These are phyloP conservation scores for Gynandropsis gynandra DNA, from an alignment of 345 rosid species.

Conservation along the genomic window DNA sequence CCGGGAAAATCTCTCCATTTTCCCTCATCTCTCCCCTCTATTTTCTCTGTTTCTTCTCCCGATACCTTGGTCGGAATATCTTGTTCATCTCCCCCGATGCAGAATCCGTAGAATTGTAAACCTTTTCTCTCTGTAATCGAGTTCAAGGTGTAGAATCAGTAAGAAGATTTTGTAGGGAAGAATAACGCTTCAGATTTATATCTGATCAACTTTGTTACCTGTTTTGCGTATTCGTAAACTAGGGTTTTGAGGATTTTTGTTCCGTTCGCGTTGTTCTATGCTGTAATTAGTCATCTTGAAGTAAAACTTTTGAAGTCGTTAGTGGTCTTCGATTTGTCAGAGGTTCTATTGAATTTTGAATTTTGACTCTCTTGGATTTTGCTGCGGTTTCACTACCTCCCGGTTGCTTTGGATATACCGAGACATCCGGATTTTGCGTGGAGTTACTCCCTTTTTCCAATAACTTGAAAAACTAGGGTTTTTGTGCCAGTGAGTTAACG, in stretches of 20 bases:
- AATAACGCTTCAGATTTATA: slow-evolving; percentile 1
- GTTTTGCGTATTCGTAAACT: neutral
- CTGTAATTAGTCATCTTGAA: neutral
- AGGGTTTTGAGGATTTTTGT: neutral
- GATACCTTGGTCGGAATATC: neutral
- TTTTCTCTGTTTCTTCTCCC: neutral
- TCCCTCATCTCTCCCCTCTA: neutral
- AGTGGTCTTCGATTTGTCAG: neutral
- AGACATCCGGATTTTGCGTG: neutral
- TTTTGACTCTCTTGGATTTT: slow-evolving; percentile 1
- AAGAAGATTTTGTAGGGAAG: neutral
- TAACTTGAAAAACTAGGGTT: too few species aligned
- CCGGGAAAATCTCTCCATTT: slow-evolving; percentile 8
- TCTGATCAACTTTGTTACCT: neutral
- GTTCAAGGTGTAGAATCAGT: neutral
- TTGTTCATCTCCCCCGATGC: slow-evolving; percentile 1
- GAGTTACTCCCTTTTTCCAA: neutral
- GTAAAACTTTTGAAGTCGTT: neutral
- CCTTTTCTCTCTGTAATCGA: neutral
- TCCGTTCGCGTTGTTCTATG: neutral
- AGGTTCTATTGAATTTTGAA: slow-evolving; percentile 3
- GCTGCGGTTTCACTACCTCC: slow-evolving; percentile 10
- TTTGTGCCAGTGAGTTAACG: neutral
- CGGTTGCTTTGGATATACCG: neutral
- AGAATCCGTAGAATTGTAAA: neutral